Percentiles rank a stretch among this genome's conserved stretches.
Conservation (phyloP, 2,329 filamentous ascomycete genomes). For the Phialocephala subalpina region DNA sequence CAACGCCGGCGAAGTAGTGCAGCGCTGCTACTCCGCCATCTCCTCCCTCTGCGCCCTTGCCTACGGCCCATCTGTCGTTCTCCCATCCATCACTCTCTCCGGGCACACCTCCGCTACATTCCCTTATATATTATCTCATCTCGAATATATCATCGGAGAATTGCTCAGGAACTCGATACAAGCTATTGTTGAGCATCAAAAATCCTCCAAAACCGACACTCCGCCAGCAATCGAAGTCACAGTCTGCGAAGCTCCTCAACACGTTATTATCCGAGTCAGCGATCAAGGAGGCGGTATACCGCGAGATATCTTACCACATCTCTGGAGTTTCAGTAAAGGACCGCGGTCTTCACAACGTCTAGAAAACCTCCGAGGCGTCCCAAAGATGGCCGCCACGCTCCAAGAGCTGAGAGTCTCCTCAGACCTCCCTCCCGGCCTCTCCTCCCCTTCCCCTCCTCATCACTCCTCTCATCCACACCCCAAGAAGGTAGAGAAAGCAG, state of each 20-base stretch:
- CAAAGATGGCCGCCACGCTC: slow-evolving; percentile 90
- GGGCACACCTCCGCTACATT: slow-evolving; percentile 92
- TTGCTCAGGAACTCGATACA: slow-evolving; percentile 94
- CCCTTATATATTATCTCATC: slow-evolving; percentile 93
- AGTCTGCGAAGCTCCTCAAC: slow-evolving; percentile 91
- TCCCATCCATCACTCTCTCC: slow-evolving; percentile 84
- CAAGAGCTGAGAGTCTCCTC: slow-evolving; percentile 73
- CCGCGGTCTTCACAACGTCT: slow-evolving; percentile 79
- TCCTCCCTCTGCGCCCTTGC: slow-evolving; percentile 77
- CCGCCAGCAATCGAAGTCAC: slow-evolving; percentile 93
- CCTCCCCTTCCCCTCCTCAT: slow-evolving; percentile 1
- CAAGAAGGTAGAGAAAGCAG: neutral
- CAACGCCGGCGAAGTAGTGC: slow-evolving; percentile 87
- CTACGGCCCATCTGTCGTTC: slow-evolving; percentile 73
- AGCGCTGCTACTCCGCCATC: slow-evolving; percentile 80
- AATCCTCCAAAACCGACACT: slow-evolving; percentile 54
- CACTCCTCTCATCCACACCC: neutral
- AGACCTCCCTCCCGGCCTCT: slow-evolving; percentile 17
- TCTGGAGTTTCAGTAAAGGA: slow-evolving; percentile 98
- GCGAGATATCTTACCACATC: slow-evolving; percentile 81
- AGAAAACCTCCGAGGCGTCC: slow-evolving; percentile 86
- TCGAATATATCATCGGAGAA: slow-evolving; percentile 97
- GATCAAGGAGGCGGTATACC: slow-evolving; percentile 95
- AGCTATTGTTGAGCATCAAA: slow-evolving; percentile 81
- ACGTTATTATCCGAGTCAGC: slow-evolving; percentile 95